Percentiles rank a stretch among this genome's conserved stretches.
Conservation (phyloP, 2,329 filamentous ascomycete species). For the Pyrenochaeta sp. region DNA sequence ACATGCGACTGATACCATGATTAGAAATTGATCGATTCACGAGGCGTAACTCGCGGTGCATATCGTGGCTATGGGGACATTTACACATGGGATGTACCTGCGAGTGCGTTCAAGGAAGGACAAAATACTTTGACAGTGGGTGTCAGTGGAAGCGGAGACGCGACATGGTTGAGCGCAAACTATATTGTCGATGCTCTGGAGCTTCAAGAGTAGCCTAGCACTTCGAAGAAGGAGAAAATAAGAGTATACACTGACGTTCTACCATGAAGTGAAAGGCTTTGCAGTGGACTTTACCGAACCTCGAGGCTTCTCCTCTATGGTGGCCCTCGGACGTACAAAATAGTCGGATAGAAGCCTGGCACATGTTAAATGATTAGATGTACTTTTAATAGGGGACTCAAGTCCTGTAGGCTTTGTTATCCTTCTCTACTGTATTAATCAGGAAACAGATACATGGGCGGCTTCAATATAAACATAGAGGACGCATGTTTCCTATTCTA, state of each 20-base stretch:
- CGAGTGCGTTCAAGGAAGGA: slow-evolving; percentile 26
- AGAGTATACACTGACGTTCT: neutral
- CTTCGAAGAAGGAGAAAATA: neutral
- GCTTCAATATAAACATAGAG: too few relatives aligned
- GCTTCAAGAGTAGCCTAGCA: slow-evolving; percentile 28
- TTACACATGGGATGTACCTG: slow-evolving; percentile 30
- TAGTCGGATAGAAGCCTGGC: too few relatives aligned
- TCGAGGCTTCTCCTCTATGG: too few relatives aligned
- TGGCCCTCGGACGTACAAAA: too few relatives aligned
- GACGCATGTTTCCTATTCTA: too few relatives aligned
- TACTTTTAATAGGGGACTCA: too few relatives aligned
- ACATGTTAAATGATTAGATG: too few relatives aligned
- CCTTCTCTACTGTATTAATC: too few relatives aligned
- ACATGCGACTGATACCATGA: neutral
- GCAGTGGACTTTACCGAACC: too few relatives aligned
- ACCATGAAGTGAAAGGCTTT: too few relatives aligned
- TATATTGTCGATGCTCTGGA: slow-evolving; percentile 34
- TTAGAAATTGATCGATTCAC: slow-evolving; percentile 29
- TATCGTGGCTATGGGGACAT: slow-evolving; percentile 33
- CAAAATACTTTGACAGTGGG: slow-evolving; percentile 26
- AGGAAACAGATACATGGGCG: too few relatives aligned
- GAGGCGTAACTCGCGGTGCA: slow-evolving; percentile 28
- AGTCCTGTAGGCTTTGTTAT: too few relatives aligned
- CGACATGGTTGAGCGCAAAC: slow-evolving; percentile 31
- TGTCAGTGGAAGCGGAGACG: slow-evolving; percentile 27